These are phyloP conservation scores for Candida tetrigidarum DNA, from an alignment of 1,139 yeast genomes.

Conservation along the genomic window DNA sequence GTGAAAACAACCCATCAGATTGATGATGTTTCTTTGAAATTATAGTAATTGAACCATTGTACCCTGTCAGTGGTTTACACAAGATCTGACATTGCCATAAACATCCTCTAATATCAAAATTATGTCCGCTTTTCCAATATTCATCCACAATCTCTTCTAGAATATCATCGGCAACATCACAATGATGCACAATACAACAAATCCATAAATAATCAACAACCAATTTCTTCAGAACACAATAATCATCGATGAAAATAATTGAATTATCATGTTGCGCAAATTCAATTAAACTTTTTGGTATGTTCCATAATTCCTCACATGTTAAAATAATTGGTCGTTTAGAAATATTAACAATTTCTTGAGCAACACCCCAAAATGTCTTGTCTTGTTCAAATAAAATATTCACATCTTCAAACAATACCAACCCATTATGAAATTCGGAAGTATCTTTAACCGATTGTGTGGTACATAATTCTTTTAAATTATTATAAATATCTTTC, in stretches of 20 bases:
- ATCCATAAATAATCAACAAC: constrained; percentile 42
- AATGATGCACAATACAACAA: constrained; percentile 42
- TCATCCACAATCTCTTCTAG: constrained; percentile 36
- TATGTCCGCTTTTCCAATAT: constrained; percentile 22
- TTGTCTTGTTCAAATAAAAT: constrained; percentile 78
- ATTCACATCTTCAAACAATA: constrained; percentile 87
- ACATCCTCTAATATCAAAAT: constrained; percentile 58
- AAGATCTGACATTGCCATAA: constrained; percentile 60
- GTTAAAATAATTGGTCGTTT: constrained; percentile 83
- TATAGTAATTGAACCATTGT: background rate
- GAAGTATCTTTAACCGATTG: constrained; percentile 66
- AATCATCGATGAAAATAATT: constrained; percentile 29
- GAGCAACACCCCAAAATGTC: constrained; percentile 79
- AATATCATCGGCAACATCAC: constrained; percentile 34
- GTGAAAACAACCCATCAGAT: too few relatives aligned
- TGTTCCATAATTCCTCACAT: constrained; percentile 56
- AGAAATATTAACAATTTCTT: constrained; percentile 63
- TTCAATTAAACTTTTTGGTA: constrained; percentile 59
- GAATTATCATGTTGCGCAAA: constrained; percentile 48
- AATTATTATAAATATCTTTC: constrained; percentile 64
- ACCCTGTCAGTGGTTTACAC: constrained; percentile 36
- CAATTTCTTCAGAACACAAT: constrained; percentile 24
- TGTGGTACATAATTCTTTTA: constrained; percentile 84
- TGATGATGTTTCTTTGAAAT: background rate
- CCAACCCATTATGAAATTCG: constrained; percentile 63